Evolutionary conservation across 148 eudicot genomes (phyloP), one percentile per base, ranked within the genome.

Genomic region (Hydrangea macrophylla): DNA sequence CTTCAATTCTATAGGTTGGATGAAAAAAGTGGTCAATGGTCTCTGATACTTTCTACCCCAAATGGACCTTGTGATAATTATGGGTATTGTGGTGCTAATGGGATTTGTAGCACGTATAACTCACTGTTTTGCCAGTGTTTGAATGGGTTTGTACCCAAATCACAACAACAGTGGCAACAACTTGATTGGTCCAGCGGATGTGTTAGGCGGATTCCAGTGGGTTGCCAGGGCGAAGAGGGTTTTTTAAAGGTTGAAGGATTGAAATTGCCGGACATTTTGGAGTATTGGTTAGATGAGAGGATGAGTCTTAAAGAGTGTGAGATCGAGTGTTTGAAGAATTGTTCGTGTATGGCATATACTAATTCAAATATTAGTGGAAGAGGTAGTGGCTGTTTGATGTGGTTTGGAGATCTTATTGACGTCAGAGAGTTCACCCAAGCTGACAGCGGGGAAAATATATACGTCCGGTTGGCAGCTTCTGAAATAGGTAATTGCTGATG

Each of bases 171-270:
- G 0, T 72, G 70, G 75, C n/a, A 5, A 1, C 7, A 2, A n/a
- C 28, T 44, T 18, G 64, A 72, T n/a, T 72, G 76, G 76, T 55
- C 70, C 8, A 12, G 17, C n/a, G 76, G 76, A 32, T 72, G 76
- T 35, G 33, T 40, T 6, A 23, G 70, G 7, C 18, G 35, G 26
- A 62, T 45, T 39, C 66, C 67, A 7, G n/a, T 67, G 40, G 60
- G 60, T 39, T 74, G 77, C 59, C 4, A 12, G 5, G 35, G 25
- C n/a, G 55, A 55, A 50, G 71, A 74, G 20, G 67, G 64, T 7
- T 74, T 74, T 31, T 9, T 67, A 2, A 74, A 40, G 24, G 12
- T 50, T 54, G 50, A 64, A 3, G 66, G 59, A 9, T 8, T 74
- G 28, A 71, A 71, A 42, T 20, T 71, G 35, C 75, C 75, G 9